These are phyloP conservation scores for Ceratonia siliqua DNA, from an alignment of 306 rosid genomes.

Conservation along the genomic window DNA sequence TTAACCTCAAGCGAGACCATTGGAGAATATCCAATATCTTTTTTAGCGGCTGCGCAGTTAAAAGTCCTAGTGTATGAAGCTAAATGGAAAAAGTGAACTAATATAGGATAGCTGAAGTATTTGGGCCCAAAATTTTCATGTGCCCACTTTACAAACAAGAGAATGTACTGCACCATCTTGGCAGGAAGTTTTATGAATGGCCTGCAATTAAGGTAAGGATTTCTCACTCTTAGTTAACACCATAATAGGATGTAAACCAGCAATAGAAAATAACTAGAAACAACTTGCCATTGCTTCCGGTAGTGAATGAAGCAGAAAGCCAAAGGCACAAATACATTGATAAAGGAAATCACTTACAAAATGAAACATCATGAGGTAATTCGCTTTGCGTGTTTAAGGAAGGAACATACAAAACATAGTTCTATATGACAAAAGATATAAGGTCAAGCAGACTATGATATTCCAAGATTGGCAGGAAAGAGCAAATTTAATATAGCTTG, in stretches of 20 bases:
- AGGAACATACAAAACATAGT: constrained; percentile 13
- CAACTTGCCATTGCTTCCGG: constrained; percentile 14
- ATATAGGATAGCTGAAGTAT: constrained; percentile 50
- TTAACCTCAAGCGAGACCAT: constrained; percentile 67
- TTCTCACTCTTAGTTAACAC: constrained; percentile 32
- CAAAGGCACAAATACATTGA: neutral
- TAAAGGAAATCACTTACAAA: constrained; percentile 25
- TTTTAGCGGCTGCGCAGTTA: constrained; percentile 65
- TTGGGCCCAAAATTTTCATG: constrained; percentile 51
- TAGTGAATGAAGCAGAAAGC: constrained; percentile 33
- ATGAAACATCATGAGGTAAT: neutral
- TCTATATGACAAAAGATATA: neutral
- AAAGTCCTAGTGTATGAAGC: constrained; percentile 69
- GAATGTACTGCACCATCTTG: constrained; percentile 52
- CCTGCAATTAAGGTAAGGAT: constrained; percentile 53
- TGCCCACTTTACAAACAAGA: constrained; percentile 55
- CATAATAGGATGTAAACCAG: constrained; percentile 17
- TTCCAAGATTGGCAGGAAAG: constrained; percentile 25
- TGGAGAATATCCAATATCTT: constrained; percentile 69
- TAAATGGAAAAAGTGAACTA: constrained; percentile 56
- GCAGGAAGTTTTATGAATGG: constrained; percentile 74
- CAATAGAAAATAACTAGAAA: constrained; percentile 26
- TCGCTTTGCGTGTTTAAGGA: neutral
- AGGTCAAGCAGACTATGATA: constrained; percentile 6
- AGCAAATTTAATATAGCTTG: constrained; percentile 10